Base-by-base conservation (phyloP, 148 eudicot genomes). In the Diospyros kaki region DNA sequence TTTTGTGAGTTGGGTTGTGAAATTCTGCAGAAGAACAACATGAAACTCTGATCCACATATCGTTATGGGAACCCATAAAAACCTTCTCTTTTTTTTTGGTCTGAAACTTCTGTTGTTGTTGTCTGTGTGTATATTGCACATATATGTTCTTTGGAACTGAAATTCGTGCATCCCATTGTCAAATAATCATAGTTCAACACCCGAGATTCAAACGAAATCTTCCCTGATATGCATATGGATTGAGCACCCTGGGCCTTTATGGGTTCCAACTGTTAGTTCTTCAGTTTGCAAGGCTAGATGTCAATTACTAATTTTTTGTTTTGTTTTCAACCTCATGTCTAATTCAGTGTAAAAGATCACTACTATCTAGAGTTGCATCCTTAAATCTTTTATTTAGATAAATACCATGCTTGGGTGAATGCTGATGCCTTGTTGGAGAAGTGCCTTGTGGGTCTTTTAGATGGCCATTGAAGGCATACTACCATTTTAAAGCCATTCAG, bases 341-440 rank as follows among this genome's bases (percentile, higher is more conserved):
- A 28, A 28, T 48, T 55, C 15, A 15, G 56, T 54, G 58, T 40
- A 43, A 41, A 59, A 45, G 5, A 0, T 63, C 12, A 40, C 54
- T 41, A 42, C 15, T 45, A 8, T 10, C 8, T 54, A 53, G 66
- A 55, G 65, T 28, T 43, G 70, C 56, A 44, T 78, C 89, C 94
- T 89, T 87, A 73, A 87, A 9, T 52, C 52, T 46, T n/a, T 48
- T 70, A 15, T 51, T 64, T 79, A 95, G 96, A 92, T 78, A 95
- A 95, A 75, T 88, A 92, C 82, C 98, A 95, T 74, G 91, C 98
- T 68, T 95, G 98, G 98, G 98, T 95, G 75, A 92, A 95, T 84
- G 92, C 91, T 68, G 98, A 95, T 67, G 87, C 87, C 80, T 75
- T 95, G 50, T 68, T 92, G 77, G 97, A 95, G 79, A 95, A 95